These are phyloP conservation scores for Tripidium arundinaceum DNA, from an alignment of 202 grass and related monocot species.

Conservation along the genomic window DNA sequence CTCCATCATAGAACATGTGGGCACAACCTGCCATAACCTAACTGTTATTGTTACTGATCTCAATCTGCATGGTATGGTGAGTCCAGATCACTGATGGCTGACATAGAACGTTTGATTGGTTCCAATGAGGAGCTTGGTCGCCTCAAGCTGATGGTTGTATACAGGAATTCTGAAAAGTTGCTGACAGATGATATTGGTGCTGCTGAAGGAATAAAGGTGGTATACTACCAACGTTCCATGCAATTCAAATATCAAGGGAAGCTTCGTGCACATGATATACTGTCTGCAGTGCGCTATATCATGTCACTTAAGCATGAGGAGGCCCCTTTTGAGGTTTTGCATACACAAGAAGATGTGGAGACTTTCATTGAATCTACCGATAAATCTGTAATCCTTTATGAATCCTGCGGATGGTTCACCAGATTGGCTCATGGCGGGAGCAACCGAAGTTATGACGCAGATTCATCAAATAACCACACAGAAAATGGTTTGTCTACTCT, in stretches of 20 bases:
- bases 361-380: slow-evolving; percentile 72
- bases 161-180: slow-evolving; percentile 84
- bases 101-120: slow-evolving; percentile 48
- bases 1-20: neutral
- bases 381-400: slow-evolving; percentile 76
- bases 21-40: neutral
- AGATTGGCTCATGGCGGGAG: slow-evolving; percentile 46
- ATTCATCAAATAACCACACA: slow-evolving; percentile 41
- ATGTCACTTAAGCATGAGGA: slow-evolving; percentile 64
- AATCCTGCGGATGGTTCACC: slow-evolving; percentile 88
- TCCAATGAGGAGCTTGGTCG: slow-evolving; percentile 37
- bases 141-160: slow-evolving; percentile 78
- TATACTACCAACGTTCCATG: slow-evolving; percentile 62
- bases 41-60: slow-evolving; percentile 3
- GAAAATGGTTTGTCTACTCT: slow-evolving; percentile 61
- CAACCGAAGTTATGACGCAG: slow-evolving; percentile 42
- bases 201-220: slow-evolving; percentile 59
- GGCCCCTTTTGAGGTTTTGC: slow-evolving; percentile 65
- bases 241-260: slow-evolving; percentile 89
- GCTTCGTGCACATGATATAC: slow-evolving; percentile 50
- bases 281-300: slow-evolving; percentile 56
- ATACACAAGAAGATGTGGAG: slow-evolving; percentile 62
- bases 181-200: slow-evolving; percentile 60
- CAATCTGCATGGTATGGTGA: slow-evolving; percentile 79
- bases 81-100: slow-evolving; percentile 77